Base-by-base conservation (phyloP, 2,329 filamentous ascomycete genomes). In the Trichoderma sp. region DNA sequence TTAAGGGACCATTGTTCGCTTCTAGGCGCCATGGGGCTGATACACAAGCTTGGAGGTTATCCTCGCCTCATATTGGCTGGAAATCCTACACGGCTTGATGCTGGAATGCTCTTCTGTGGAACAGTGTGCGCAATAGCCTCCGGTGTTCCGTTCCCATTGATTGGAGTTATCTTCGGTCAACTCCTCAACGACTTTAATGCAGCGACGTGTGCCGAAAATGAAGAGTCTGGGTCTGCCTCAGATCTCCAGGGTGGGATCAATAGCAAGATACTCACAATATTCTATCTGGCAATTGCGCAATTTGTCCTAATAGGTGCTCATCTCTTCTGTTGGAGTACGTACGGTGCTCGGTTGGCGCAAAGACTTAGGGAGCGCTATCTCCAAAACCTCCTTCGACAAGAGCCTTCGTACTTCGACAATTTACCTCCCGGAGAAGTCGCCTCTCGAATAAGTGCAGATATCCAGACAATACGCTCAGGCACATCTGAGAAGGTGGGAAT, bases 401-500 rank as follows among this genome's bases (percentile, higher is more conserved):
- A 91, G 63, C 85, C 88, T 3, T 85, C 88, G 4, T 91, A 87
- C 79, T 91, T 91, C 79, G 90, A 91, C 77, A 85, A 85, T 5
- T 82, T 90, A 6, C 86, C 88, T 38, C 85, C 89, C 0, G 89
- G 90, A 12, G 89, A 91, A 79, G 88, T 91, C 7, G 86, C 88
- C 2, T 88, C 89, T 21, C 85, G 90, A 16, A 85, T 92, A 27
- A 89, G 88, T 78, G 87, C 85, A 69, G 90, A 92, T 78, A 89
- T 92, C 35, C 86, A 90, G 71, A 87, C 88, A 0, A 89, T 92
- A 67, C 90, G 90, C 74, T 86, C 87, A 0, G 91, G 91, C 21
- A 91, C 90, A 0, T 89, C 88, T 1, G 91, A 92, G 82, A 93
- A 93, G 79, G 90, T 91, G 21, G 90, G 90, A 38, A 88, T 92